phyloP scores from a whole-genome alignment of 352 stramenopile genomes.

The Globisporangium orthogonon region DNA sequence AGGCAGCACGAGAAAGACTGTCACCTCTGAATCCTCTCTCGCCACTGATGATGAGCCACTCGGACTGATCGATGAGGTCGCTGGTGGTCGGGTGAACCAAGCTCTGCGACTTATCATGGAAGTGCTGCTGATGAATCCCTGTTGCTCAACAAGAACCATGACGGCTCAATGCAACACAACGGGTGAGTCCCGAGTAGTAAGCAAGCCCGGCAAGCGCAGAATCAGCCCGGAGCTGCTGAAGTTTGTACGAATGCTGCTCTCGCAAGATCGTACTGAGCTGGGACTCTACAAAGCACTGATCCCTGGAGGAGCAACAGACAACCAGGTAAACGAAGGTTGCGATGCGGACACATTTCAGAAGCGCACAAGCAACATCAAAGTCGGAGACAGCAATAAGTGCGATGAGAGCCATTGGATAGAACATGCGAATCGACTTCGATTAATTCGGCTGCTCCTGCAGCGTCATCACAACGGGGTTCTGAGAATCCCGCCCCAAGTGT shows the following conservation, averaged over 20 bases:
- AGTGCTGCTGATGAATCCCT: conserved; percentile 15
- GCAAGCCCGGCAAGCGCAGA: neutral
- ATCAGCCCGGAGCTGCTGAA: conserved; percentile 30
- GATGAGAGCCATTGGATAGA: too few relatives aligned
- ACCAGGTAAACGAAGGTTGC: neutral
- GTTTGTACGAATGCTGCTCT: conserved; percentile 32
- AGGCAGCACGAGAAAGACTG: neutral
- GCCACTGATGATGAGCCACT: neutral
- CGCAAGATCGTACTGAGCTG: conserved; percentile 20
- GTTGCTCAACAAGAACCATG: conserved; percentile 19
- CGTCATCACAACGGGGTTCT: neutral
- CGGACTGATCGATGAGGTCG: conserved; percentile 2
- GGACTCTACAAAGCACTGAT: conserved; percentile 26
- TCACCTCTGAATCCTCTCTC: neutral
- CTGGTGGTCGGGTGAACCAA: conserved; percentile 11
- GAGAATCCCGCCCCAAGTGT: neutral
- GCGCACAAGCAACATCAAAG: too few relatives aligned
- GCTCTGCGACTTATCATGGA: conserved; percentile 24
- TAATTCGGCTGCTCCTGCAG: conserved; percentile 22
- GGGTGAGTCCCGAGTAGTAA: neutral
- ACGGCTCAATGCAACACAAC: neutral
- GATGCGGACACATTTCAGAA: neutral
- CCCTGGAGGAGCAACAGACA: neutral
- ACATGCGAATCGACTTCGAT: conserved; percentile 16
- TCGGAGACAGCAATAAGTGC: neutral